Base-by-base conservation (phyloP, 2,329 filamentous ascomycete genomes). In the Fusarium sublunatum region DNA sequence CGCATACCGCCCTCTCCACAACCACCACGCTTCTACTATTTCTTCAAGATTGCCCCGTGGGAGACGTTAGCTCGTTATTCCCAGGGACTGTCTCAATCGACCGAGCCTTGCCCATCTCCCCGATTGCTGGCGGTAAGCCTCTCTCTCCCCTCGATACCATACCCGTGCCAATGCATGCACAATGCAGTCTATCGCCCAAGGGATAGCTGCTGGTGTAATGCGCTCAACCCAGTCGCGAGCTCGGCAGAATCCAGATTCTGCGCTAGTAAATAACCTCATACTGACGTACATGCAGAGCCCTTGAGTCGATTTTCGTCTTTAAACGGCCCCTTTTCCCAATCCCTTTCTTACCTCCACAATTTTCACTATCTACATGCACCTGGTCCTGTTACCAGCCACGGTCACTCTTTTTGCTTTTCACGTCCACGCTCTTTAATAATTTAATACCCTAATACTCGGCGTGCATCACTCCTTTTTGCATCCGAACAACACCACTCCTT, bases 11-110 rank as follows among this genome's bases (percentile, higher is more conserved):
- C 61, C 66, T 73, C 76, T 77, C 76, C 73, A 76, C 77, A 74
- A 75, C 77, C 44, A 51, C 44, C 25, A 76, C 78, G 78, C 76
- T 79, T 76, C 73, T 73, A 68, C 75, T 72, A 69, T 71, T 73
- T 73, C 71, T 74, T 78, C 74, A 78, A 76, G 74, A 76, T 77
- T 78, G 74, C 73, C 75, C 73, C 73, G 81, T 84, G 82, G 85
- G 84, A 87, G 83, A 86, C 84, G 83, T 87, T 87, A 83, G 78
- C 83, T 87, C 85, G 84, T 85, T 82, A 79, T 82, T 86, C 82
- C 84, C 75, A 79, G 79, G 78, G 79, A 65, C 58, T 67, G 62
- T 80, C 74, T 79, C 76, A 79, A 78, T 80, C 79, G 76, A 75
- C 76, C 28, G 39, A 76, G 75, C 75, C 78, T 77, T 74, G 75